A percentile compares a stretch with the other conserved stretches of the same genome.
Evolutionary conservation across 1,284 basidiomycete genomes (phyloP).

Genomic region (Cystobasidiaceae sp.): DNA sequence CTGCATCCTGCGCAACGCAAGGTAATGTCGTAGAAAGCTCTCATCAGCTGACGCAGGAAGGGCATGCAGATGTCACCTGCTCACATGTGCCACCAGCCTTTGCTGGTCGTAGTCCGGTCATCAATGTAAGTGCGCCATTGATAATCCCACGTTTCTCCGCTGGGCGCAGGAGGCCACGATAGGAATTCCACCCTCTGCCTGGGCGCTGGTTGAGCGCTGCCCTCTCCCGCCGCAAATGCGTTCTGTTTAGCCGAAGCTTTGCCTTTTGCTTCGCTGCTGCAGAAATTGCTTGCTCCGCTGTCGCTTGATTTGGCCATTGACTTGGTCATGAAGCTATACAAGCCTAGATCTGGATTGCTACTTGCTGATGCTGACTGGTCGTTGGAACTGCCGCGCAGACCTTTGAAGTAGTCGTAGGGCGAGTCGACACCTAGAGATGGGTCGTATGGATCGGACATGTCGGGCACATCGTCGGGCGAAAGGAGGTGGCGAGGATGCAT

Average conservation of each 20-base stretch:
- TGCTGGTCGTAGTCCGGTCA: not conserved
- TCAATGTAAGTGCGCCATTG: constrained; percentile 35
- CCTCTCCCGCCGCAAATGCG: not conserved
- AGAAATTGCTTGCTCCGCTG: not conserved
- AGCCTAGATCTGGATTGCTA: not conserved
- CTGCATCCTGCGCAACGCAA: not conserved
- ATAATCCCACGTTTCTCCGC: constrained; percentile 34
- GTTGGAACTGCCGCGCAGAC: not conserved
- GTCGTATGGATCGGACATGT: not conserved
- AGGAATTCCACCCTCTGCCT: constrained; percentile 36
- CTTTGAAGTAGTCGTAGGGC: constrained; percentile 1
- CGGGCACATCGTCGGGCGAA: not conserved
- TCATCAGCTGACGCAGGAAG: not conserved
- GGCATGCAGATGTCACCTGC: too few relatives aligned
- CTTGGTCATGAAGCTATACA: not conserved
- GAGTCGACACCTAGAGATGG: not conserved
- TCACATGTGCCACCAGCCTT: not conserved
- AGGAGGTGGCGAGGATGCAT: not conserved
- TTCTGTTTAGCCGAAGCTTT: not conserved
- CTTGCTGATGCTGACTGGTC: too few relatives aligned
- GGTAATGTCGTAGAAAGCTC: not conserved
- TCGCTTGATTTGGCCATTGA: not conserved
- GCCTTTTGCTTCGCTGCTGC: not conserved
- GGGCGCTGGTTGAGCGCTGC: not conserved
- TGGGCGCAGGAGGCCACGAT: constrained; percentile 34